These are phyloP conservation scores for Tuctoria greenei DNA, from an alignment of 176 grass and related monocot species.

Conservation along the genomic window DNA sequence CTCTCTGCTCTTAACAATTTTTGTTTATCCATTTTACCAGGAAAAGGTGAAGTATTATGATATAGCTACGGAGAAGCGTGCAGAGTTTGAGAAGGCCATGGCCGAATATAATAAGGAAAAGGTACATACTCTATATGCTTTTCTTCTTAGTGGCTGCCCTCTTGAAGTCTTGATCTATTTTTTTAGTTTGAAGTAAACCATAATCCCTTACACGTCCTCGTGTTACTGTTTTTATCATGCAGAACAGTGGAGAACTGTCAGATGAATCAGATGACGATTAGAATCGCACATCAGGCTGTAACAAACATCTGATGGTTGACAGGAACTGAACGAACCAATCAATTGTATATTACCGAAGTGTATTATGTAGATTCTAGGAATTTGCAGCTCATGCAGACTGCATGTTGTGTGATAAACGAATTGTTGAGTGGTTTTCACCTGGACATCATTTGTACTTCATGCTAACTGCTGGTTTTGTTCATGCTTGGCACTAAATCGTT, in stretches of 20 bases:
- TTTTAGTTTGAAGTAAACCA: not conserved
- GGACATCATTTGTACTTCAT: conserved; percentile 1
- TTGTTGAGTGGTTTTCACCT: not conserved
- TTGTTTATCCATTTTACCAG: conserved; percentile 33
- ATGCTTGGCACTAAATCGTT: not conserved
- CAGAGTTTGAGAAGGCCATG: conserved; percentile 78
- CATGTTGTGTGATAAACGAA: not conserved
- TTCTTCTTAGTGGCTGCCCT: not conserved
- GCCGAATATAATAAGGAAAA: conserved; percentile 81
- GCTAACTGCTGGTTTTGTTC: not conserved
- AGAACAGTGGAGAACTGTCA: conserved; percentile 50
- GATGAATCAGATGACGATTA: conserved; percentile 50
- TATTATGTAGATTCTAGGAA: conserved; percentile 32
- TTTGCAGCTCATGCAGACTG: not conserved
- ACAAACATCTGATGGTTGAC: conserved; percentile 15
- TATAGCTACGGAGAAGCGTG: conserved; percentile 80
- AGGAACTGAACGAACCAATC: conserved; percentile 18
- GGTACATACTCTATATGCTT: conserved; percentile 28
- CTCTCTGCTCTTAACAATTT: conserved; percentile 17
- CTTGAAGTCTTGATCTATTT: not conserved
- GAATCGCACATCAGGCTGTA: conserved; percentile 17
- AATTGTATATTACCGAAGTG: conserved; percentile 40
- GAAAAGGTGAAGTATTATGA: conserved; percentile 93
- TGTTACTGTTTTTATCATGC: conserved; percentile 24
- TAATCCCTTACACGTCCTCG: not conserved